A percentile compares a stretch with the other conserved stretches of the same genome.
Evolutionary conservation across 2,329 filamentous ascomycete species (phyloP).

Genomic region (Clonostachys rosea): DNA sequence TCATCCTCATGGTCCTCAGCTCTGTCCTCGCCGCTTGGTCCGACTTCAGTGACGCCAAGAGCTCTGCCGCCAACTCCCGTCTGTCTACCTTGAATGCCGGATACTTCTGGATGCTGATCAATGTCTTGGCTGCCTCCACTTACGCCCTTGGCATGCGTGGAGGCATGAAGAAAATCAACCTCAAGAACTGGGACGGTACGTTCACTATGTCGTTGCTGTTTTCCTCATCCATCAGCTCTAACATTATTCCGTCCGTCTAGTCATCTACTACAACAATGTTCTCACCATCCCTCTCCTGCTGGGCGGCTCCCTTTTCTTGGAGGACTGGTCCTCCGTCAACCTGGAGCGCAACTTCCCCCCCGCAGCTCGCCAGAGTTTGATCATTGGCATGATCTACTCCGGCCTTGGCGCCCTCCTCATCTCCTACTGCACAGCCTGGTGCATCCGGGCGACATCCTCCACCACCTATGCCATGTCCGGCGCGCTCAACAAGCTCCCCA

Average conservation of each 20-base stretch:
- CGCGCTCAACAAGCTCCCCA: constrained; percentile 96
- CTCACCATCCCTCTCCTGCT: constrained; percentile 91
- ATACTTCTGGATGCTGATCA: constrained; percentile 97
- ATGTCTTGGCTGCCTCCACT: constrained; percentile 89
- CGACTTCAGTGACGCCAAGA: constrained; percentile 79
- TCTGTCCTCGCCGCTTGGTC: constrained; percentile 96
- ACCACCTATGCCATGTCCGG: constrained; percentile 99
- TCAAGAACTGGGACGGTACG: constrained; percentile 99
- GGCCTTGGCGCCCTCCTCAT: constrained; percentile 94
- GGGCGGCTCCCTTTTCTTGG: constrained; percentile 72
- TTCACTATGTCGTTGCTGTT: constrained; percentile 14
- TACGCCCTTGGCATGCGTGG: constrained; percentile 94
- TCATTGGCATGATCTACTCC: constrained; percentile 89
- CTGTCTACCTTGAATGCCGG: constrained; percentile 90
- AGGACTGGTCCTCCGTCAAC: constrained; percentile 90
- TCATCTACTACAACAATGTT: constrained; percentile 99
- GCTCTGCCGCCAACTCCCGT: constrained; percentile 65
- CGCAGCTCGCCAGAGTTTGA: constrained; percentile 73
- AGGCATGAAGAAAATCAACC: constrained; percentile 98
- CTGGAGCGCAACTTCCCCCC: constrained; percentile 81
- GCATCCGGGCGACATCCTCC: constrained; percentile 92
- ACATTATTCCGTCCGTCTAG: constrained; percentile 39
- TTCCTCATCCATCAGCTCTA: constrained; percentile 11
- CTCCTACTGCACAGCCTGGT: constrained; percentile 99
- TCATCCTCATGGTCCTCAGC: constrained; percentile 93